A percentile compares a stretch with the other conserved stretches of the same genome.
Evolutionary conservation across 805 yeast genomes (phyloP).

Genomic region (Kodamaea hsintzibuensis): DNA sequence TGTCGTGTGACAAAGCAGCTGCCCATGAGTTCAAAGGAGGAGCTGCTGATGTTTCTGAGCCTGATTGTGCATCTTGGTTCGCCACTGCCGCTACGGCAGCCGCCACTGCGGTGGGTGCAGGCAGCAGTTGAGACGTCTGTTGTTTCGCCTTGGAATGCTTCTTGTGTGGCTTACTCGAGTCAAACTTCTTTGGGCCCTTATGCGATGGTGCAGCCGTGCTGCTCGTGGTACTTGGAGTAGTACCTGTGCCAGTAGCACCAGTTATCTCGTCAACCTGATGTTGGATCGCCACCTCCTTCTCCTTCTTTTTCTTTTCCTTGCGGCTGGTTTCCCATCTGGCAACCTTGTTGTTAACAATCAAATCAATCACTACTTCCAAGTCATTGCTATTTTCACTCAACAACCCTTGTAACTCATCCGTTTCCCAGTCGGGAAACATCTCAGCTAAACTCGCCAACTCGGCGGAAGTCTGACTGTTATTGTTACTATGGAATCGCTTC

Average conservation of each 20-base stretch:
- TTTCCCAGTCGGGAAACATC: slow-evolving; percentile 93
- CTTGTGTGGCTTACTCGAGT: slow-evolving; percentile 6
- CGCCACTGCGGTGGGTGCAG: slow-evolving; percentile 17
- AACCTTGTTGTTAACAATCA: slow-evolving; percentile 87
- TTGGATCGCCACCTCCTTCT: slow-evolving; percentile 26
- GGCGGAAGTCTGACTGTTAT: slow-evolving; percentile 18
- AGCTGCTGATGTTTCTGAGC: slow-evolving; percentile 2
- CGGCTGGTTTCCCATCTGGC: slow-evolving; percentile 93
- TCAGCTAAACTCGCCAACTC: slow-evolving; percentile 66
- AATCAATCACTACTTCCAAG: slow-evolving; percentile 77
- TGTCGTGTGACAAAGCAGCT: slow-evolving; percentile 41
- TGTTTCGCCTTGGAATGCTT: slow-evolving; percentile 12
- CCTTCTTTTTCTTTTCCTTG: slow-evolving; percentile 56
- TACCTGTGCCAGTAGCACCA: not conserved
- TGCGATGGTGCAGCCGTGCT: slow-evolving; percentile 8
- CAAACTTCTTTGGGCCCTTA: slow-evolving; percentile 8
- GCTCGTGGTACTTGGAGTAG: not conserved
- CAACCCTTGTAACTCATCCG: slow-evolving; percentile 75
- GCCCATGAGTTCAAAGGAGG: slow-evolving; percentile 44
- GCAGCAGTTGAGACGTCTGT: slow-evolving; percentile 13
- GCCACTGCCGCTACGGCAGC: slow-evolving; percentile 20
- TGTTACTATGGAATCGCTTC: slow-evolving; percentile 39
- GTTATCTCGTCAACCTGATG: slow-evolving; percentile 10
- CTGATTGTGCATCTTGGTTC: slow-evolving; percentile 5
- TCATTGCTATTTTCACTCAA: slow-evolving; percentile 73